A percentile compares a stretch with the other conserved stretches of the same genome.
Evolutionary conservation across 495 filamentous ascomycete species (phyloP).

Genomic region (Daldinia childiae): DNA sequence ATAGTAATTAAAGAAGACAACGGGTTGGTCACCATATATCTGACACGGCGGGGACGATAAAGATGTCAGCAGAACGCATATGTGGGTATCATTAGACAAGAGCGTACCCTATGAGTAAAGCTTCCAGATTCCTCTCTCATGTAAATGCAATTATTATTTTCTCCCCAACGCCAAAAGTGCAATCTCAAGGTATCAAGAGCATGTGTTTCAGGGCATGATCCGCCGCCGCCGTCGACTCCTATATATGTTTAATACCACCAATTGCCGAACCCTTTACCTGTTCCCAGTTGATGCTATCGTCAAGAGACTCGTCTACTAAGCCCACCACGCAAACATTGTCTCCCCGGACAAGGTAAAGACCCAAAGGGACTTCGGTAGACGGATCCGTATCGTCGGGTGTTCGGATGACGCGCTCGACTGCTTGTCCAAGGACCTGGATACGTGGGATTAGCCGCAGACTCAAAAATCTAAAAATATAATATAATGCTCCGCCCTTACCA

Average conservation of each 20-base stretch:
- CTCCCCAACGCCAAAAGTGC: conserved; percentile 42
- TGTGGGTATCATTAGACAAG: conserved; percentile 47
- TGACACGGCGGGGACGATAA: conserved; percentile 17
- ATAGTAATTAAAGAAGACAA: conserved; percentile 8
- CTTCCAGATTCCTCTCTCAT: conserved; percentile 30
- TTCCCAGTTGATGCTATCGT: conserved; percentile 87
- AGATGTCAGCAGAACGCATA: conserved; percentile 42
- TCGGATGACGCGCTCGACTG: conserved; percentile 89
- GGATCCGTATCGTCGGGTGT: conserved; percentile 82
- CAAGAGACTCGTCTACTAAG: conserved; percentile 86
- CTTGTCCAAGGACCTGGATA: conserved; percentile 73
- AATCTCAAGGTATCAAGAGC: conserved; percentile 12
- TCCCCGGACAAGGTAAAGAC: conserved; percentile 90
- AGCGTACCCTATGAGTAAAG: conserved; percentile 47
- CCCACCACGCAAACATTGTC: conserved; percentile 95
- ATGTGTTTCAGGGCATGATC: conserved; percentile 2
- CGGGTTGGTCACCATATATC: conserved; percentile 41
- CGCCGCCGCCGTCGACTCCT: conserved; percentile 1
- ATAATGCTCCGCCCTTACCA: conserved; percentile 58
- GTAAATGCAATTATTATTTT: conserved; percentile 37
- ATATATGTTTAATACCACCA: conserved; percentile 76
- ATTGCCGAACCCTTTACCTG: conserved; percentile 88
- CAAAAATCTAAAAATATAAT: conserved; percentile 4
- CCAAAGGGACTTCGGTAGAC: conserved; percentile 82
- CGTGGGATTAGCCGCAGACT: conserved; percentile 10